These are phyloP conservation scores for Oryza meyeriana DNA, from an alignment of 176 grass and related monocot genomes.

Conservation along the genomic window DNA sequence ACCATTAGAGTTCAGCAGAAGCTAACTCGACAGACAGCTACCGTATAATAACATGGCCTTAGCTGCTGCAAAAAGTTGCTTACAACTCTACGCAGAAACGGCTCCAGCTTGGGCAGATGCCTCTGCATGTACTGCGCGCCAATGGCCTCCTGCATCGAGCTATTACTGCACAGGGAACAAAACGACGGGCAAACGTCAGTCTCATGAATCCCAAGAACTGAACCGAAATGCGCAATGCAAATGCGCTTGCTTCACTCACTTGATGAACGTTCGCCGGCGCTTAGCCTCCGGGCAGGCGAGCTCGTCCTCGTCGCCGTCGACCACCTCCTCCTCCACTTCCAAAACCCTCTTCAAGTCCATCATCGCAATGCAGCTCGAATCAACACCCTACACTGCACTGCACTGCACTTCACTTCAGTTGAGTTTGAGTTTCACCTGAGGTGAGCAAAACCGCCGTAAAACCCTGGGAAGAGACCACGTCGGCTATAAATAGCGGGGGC, in stretches of 20 bases:
- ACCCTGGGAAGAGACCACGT: slow-evolving; percentile 15
- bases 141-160: slow-evolving; percentile 73
- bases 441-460: slow-evolving; percentile 1
- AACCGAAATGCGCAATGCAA: neutral
- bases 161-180: slow-evolving; percentile 4
- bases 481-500: slow-evolving; percentile 47
- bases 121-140: slow-evolving; percentile 76
- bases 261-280: slow-evolving; percentile 53
- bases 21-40: neutral
- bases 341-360: slow-evolving; percentile 56
- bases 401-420: neutral
- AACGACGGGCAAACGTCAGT: neutral
- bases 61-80: slow-evolving; percentile 1
- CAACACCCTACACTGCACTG: neutral
- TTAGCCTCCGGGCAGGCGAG: slow-evolving; percentile 52
- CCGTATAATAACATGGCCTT: too few species aligned
- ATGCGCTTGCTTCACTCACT: slow-evolving; percentile 40
- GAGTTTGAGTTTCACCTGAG: slow-evolving; percentile 33
- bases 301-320: slow-evolving; percentile 59
- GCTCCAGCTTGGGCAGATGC: slow-evolving; percentile 79
- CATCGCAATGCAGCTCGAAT: neutral
- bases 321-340: slow-evolving; percentile 61
- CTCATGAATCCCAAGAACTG: neutral
- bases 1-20: slow-evolving; percentile 20
- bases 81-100: slow-evolving; percentile 81